These are phyloP conservation scores for Termitomyces sp. DNA, from an alignment of 768 basidiomycete species.

Conservation along the genomic window DNA sequence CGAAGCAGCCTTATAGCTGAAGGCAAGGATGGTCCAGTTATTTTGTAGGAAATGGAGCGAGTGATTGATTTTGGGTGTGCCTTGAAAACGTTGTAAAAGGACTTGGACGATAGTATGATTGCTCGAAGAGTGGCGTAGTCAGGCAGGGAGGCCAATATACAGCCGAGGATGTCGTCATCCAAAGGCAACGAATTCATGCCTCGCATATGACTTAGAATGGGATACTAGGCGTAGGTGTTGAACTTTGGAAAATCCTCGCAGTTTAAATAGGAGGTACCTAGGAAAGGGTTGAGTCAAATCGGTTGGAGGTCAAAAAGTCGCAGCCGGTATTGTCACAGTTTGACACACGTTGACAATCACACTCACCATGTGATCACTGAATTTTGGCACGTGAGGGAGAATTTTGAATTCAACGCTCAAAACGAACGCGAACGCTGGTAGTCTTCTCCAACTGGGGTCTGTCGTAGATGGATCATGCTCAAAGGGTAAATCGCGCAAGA, in stretches of 20 bases:
- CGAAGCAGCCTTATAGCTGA: conserved; percentile 25
- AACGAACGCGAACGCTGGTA: background rate
- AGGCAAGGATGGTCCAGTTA: conserved; percentile 26
- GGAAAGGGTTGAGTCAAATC: background rate
- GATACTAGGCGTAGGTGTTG: too few species aligned
- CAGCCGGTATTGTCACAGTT: background rate
- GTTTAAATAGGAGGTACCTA: too few species aligned
- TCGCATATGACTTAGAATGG: conserved; percentile 2
- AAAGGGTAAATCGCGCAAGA: conserved; percentile 57
- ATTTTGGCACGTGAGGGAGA: conserved; percentile 2
- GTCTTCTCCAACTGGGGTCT: background rate
- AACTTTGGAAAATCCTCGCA: background rate
- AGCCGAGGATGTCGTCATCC: conserved; percentile 28
- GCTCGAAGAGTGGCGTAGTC: conserved; percentile 24
- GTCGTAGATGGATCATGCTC: conserved; percentile 22
- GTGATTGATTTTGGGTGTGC: conserved; percentile 26
- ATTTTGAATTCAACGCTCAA: background rate
- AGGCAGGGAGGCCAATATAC: conserved; percentile 22
- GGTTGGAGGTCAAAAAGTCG: background rate
- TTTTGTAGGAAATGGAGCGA: conserved; percentile 24
- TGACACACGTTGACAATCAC: conserved; percentile 1
- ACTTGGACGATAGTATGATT: conserved; percentile 24
- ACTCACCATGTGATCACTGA: conserved; percentile 4
- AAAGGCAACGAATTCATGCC: conserved; percentile 18
- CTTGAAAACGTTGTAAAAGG: conserved; percentile 26